A percentile compares a stretch with the other conserved stretches of the same genome.
Conservation (phyloP, 2,329 filamentous ascomycete species). For the Nigrospora osmanthi region DNA sequence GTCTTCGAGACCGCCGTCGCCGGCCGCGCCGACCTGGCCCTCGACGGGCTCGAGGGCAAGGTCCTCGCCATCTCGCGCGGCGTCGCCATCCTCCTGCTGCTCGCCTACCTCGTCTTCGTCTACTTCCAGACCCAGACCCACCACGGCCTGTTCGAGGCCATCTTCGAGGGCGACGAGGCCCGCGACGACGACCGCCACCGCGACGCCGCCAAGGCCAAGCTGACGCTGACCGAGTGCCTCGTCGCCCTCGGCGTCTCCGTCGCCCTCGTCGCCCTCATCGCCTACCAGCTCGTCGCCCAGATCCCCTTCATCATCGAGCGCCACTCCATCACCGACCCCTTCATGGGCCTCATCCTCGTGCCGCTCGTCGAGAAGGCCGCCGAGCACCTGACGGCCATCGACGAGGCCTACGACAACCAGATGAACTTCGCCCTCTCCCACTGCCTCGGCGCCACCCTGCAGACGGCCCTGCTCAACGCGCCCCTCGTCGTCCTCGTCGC, state of each 20-base stretch:
- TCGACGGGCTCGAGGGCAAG: constrained; percentile 36
- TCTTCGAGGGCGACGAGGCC: constrained; percentile 64
- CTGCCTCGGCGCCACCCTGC: constrained; percentile 78
- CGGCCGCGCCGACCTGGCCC: constrained; percentile 15
- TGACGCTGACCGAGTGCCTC: constrained; percentile 67
- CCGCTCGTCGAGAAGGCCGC: constrained; percentile 81
- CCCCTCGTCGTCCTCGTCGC: constrained; percentile 77
- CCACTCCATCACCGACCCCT: constrained; percentile 39
- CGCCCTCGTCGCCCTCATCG: constrained; percentile 63
- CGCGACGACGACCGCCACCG: constrained; percentile 56
- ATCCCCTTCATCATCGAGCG: constrained; percentile 52
- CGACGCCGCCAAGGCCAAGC: constrained; percentile 54
- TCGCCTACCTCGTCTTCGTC: constrained; percentile 60
- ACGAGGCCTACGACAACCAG: constrained; percentile 76
- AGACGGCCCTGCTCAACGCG: constrained; percentile 83
- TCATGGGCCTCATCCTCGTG: constrained; percentile 66
- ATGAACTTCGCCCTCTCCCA: constrained; percentile 84
- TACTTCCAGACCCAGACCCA: constrained; percentile 72
- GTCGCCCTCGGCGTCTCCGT: constrained; percentile 58
- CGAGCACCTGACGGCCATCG: constrained; percentile 75
- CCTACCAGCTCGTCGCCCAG: constrained; percentile 64
- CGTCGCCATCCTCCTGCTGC: constrained; percentile 61
- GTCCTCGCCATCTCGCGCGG: constrained; percentile 62
- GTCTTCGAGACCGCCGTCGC: constrained; percentile 45
- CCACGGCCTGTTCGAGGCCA: constrained; percentile 67